These are phyloP conservation scores for Populus hybrid DNA, from an alignment of 441 rosid genomes.

Conservation along the genomic window DNA sequence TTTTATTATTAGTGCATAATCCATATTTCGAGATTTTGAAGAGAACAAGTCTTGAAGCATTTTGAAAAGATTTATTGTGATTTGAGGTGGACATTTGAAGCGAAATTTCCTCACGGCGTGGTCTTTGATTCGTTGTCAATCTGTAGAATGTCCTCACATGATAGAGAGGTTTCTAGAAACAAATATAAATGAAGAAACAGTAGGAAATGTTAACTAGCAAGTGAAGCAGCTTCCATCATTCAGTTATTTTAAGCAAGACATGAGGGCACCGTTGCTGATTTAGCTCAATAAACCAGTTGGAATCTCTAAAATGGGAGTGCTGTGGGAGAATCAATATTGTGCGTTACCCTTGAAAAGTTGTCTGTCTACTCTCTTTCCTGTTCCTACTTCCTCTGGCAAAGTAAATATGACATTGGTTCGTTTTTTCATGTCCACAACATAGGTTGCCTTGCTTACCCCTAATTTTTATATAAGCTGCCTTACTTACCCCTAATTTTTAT, in stretches of 20 bases:
- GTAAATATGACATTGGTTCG: not conserved
- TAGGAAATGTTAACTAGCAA: not conserved
- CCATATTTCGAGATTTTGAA: not conserved
- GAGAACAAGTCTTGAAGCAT: not conserved
- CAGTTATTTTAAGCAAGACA: not conserved
- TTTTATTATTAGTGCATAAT: not conserved
- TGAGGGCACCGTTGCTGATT: not conserved
- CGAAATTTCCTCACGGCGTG: not conserved
- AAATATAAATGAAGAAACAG: not conserved
- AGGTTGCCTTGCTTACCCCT: not conserved
- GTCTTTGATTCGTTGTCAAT: not conserved
- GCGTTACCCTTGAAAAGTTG: not conserved
- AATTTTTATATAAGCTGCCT: no score
- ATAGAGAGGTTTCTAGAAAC: not conserved
- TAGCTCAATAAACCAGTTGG: not conserved
- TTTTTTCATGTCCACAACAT: not conserved
- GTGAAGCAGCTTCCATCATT: not conserved
- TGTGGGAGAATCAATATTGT: not conserved
- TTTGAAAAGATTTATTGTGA: not conserved
- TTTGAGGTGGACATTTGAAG: not conserved
- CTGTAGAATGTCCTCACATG: not conserved
- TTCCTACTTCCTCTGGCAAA: not conserved
- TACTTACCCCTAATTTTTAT: not conserved
- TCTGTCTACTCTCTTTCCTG: not conserved
- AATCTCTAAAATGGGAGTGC: not conserved